Evolutionary conservation across 2,329 filamentous ascomycete species (phyloP).

Genomic region (Penicillium sp.): DNA sequence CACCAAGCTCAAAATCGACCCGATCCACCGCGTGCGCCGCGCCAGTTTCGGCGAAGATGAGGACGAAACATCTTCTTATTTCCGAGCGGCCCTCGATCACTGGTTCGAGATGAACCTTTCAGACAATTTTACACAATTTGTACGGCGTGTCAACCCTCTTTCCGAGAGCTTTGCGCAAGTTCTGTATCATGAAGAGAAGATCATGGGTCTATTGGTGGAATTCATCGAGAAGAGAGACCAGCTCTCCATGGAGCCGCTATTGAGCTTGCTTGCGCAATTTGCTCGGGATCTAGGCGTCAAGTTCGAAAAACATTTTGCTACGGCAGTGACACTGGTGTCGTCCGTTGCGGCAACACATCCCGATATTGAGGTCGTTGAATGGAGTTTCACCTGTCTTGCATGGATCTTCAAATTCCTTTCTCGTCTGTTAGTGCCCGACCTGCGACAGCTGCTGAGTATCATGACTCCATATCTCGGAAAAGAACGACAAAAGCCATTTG

Average conservation of each 20-base stretch:
- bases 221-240: conserved; percentile 76
- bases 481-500: conserved; percentile 76
- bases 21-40: conserved; percentile 81
- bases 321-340: conserved; percentile 71
- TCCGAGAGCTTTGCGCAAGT: conserved; percentile 91
- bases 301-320: conserved; percentile 85
- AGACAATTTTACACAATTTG: conserved; percentile 73
- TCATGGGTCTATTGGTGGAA: conserved; percentile 72
- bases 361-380: conserved; percentile 89
- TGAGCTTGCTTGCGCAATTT: conserved; percentile 86
- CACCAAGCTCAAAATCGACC: conserved; percentile 88
- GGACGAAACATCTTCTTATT: conserved; percentile 77
- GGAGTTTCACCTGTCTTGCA: conserved; percentile 90
- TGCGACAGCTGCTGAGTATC: conserved; percentile 79
- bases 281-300: conserved; percentile 85
- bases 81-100: conserved; percentile 75
- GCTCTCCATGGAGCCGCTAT: conserved; percentile 77
- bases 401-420: conserved; percentile 98
- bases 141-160: conserved; percentile 69
- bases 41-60: conserved; percentile 76
- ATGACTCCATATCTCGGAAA: conserved; percentile 83
- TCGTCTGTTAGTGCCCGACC: conserved; percentile 76
- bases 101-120: conserved; percentile 93
- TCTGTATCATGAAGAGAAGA: conserved; percentile 81
- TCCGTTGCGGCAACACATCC: conserved; percentile 73